These are phyloP conservation scores for Xylariales sp. DNA, from an alignment of 2,329 filamentous ascomycete species.

Conservation along the genomic window DNA sequence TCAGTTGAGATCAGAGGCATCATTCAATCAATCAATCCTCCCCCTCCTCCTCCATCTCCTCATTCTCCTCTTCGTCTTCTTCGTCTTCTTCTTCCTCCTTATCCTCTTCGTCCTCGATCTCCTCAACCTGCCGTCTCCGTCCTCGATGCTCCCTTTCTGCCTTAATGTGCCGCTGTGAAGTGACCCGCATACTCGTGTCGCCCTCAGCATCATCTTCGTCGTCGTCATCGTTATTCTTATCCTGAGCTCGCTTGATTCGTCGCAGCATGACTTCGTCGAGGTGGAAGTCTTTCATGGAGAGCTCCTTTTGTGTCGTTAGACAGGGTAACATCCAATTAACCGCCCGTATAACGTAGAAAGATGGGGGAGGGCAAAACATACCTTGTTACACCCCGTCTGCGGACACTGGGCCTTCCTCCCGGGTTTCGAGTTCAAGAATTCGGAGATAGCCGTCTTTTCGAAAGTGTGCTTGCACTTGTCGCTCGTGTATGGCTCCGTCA, in stretches of 20 bases:
- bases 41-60: too few relatives aligned
- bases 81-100: conserved; percentile 1
- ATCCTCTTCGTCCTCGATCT: not conserved
- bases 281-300: conserved; percentile 49
- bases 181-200: conserved; percentile 17
- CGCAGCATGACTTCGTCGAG: conserved; percentile 53
- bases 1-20: too few relatives aligned
- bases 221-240: conserved; percentile 37
- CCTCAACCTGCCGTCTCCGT: not conserved
- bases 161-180: conserved; percentile 16
- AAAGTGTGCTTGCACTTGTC: conserved; percentile 67
- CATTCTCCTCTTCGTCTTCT: not conserved
- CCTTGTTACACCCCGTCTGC: conserved; percentile 58
- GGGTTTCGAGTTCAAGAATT: conserved; percentile 37
- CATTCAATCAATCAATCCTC: too few relatives aligned
- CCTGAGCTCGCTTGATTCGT: conserved; percentile 48
- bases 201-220: conserved; percentile 38
- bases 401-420: conserved; percentile 52
- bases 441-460: conserved; percentile 59
- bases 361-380: too few relatives aligned
- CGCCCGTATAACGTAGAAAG: too few relatives aligned
- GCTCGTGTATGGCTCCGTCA: conserved; percentile 64
- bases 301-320: conserved; percentile 34
- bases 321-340: too few relatives aligned
- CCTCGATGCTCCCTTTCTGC: conserved; percentile 11